These are phyloP conservation scores for Colletotrichum eremochloae DNA, from an alignment of 2,329 filamentous ascomycete species.

Conservation along the genomic window DNA sequence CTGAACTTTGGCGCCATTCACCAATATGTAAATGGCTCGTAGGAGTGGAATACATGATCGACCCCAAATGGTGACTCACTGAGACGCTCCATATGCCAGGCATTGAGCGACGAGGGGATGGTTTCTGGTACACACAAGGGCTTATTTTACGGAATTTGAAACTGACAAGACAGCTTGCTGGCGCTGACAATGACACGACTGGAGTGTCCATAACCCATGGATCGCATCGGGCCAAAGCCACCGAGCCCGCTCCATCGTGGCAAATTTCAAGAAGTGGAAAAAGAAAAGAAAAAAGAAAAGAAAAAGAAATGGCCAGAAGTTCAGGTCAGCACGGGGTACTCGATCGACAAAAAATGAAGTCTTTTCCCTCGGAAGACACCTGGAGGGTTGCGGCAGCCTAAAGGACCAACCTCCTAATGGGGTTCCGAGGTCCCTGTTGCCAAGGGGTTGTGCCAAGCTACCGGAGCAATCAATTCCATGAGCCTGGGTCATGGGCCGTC, in stretches of 20 bases:
- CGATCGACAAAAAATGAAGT: not conserved
- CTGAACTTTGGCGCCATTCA: not conserved
- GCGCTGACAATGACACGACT: not conserved
- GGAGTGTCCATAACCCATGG: too few species aligned
- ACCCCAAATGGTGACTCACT: not conserved
- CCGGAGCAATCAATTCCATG: not conserved
- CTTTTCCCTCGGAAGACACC: not conserved
- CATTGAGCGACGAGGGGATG: not conserved
- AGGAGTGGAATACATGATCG: not conserved
- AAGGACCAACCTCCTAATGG: not conserved
- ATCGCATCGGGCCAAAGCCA: not conserved
- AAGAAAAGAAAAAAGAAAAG: not conserved
- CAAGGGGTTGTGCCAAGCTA: not conserved
- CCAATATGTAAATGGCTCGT: not conserved
- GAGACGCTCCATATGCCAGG: not conserved
- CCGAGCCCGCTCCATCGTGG: not conserved
- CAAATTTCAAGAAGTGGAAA: not conserved
- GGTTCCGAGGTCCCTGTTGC: not conserved
- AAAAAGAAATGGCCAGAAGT: not conserved
- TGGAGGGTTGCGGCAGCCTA: not conserved
- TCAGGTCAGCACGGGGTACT: not conserved
- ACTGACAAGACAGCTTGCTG: not conserved
- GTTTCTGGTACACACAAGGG: not conserved
- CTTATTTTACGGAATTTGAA: not conserved
- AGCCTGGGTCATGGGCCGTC: not conserved